Percentiles rank a stretch among this genome's conserved stretches.
These are phyloP conservation scores for Penicillium cataractarum DNA, from an alignment of 495 filamentous ascomycete genomes.

Conservation along the genomic window DNA sequence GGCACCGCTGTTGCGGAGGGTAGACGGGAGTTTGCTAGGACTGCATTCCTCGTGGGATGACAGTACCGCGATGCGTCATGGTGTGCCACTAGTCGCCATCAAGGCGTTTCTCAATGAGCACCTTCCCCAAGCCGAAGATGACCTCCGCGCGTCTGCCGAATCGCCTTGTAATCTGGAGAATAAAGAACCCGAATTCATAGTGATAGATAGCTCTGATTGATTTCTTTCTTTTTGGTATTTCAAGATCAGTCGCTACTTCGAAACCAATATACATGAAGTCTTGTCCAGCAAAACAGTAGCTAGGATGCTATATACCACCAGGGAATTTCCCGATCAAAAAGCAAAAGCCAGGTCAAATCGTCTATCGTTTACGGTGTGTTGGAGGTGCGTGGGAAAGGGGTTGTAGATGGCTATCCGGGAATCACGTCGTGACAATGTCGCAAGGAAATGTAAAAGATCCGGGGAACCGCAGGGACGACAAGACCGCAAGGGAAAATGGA, in stretches of 20 bases:
- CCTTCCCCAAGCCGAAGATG: slow-evolving; percentile 40
- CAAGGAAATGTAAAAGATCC: background rate
- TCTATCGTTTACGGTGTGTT: background rate
- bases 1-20: slow-evolving; percentile 40
- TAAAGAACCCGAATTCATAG: background rate
- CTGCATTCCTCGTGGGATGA: slow-evolving; percentile 54
- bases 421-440: background rate
- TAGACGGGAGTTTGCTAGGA: slow-evolving; percentile 39
- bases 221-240: background rate
- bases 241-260: background rate
- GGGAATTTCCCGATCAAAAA: slow-evolving; percentile 1
- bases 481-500: background rate
- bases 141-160: slow-evolving; percentile 19
- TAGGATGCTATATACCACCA: slow-evolving; percentile 4
- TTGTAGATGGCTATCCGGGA: background rate
- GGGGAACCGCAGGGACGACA: background rate
- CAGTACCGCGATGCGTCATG: slow-evolving; percentile 48
- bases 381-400: background rate
- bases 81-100: slow-evolving; percentile 42
- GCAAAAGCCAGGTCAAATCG: background rate
- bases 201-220: slow-evolving; percentile 11
- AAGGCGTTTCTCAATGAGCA: slow-evolving; percentile 39
- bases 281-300: background rate
- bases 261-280: slow-evolving; percentile 3
- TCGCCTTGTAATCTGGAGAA: slow-evolving; percentile 28